These are phyloP conservation scores for Penicillium olsonii DNA, from an alignment of 2,329 filamentous ascomycete genomes.

Conservation along the genomic window DNA sequence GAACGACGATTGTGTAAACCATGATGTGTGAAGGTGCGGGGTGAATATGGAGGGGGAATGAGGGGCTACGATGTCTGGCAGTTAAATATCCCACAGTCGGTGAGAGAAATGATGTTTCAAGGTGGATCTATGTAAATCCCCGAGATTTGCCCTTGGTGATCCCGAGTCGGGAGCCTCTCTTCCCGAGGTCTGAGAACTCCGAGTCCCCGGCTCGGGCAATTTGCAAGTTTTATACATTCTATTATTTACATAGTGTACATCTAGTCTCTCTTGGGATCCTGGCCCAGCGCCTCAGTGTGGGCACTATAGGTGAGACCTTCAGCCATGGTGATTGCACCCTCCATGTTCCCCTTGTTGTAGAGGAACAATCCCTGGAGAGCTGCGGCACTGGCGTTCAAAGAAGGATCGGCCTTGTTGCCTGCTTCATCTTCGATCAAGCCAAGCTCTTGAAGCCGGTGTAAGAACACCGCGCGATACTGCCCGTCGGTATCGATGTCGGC, in stretches of 20 bases:
- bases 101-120: constrained; percentile 11
- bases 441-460: constrained; percentile 67
- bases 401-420: constrained; percentile 48
- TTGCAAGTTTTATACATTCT: constrained; percentile 4
- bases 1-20: constrained; percentile 35
- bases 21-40: constrained; percentile 16
- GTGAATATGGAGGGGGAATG: constrained; percentile 2
- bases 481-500: constrained; percentile 72
- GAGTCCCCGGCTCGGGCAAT: too few species aligned
- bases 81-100: constrained; percentile 8
- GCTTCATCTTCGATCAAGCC: constrained; percentile 66
- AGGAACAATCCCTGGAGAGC: constrained; percentile 92
- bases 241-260: constrained; percentile 30
- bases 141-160: constrained; percentile 18
- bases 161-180: constrained; percentile 15
- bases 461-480: constrained; percentile 65
- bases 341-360: constrained; percentile 89
- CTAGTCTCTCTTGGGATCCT: constrained; percentile 16
- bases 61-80: constrained; percentile 9
- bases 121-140: constrained; percentile 16
- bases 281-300: constrained; percentile 31
- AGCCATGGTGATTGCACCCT: constrained; percentile 81
- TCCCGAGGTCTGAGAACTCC: too few species aligned
- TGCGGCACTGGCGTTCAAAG: constrained; percentile 74
- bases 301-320: constrained; percentile 47